Evolutionary conservation across 1,284 basidiomycete genomes (phyloP).

Genomic region (Agaricales sp.): DNA sequence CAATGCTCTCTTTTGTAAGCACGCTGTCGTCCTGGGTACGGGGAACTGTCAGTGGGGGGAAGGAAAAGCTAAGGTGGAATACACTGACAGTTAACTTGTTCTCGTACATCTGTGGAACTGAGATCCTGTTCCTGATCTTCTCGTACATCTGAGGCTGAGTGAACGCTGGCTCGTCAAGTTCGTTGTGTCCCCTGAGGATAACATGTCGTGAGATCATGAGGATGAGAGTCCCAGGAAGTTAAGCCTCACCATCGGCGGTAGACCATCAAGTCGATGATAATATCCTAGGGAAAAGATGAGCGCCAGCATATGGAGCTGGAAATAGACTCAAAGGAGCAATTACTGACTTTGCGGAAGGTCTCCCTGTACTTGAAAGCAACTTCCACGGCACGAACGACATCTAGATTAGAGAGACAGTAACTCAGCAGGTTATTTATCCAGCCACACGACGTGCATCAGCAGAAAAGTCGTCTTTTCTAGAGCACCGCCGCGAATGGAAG

Average conservation of each 20-base stretch:
- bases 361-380: conserved; percentile 78
- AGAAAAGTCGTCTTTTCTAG: not conserved
- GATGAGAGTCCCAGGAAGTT: conserved; percentile 1
- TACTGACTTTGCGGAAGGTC: conserved; percentile 62
- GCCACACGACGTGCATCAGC: not conserved
- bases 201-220: conserved; percentile 4
- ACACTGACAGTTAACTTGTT: conserved; percentile 57
- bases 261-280: conserved; percentile 81
- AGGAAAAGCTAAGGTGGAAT: not conserved
- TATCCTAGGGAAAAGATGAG: conserved; percentile 44
- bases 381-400: conserved; percentile 70
- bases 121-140: conserved; percentile 65
- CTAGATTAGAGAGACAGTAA: conserved; percentile 23
- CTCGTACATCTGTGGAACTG: conserved; percentile 78
- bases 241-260: conserved; percentile 66
- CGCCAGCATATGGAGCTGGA: too few relatives aligned
- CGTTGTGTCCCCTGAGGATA: conserved; percentile 57
- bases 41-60: not conserved
- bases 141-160: conserved; percentile 88
- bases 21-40: conserved; percentile 39
- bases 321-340: not conserved
- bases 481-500: not conserved
- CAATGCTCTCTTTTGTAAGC: conserved; percentile 39
- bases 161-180: conserved; percentile 84
- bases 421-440: conserved; percentile 5